A percentile compares a stretch with the other conserved stretches of the same genome.
Evolutionary conservation across 495 filamentous ascomycete genomes (phyloP).

Genomic region (Penicillium roqueforti): DNA sequence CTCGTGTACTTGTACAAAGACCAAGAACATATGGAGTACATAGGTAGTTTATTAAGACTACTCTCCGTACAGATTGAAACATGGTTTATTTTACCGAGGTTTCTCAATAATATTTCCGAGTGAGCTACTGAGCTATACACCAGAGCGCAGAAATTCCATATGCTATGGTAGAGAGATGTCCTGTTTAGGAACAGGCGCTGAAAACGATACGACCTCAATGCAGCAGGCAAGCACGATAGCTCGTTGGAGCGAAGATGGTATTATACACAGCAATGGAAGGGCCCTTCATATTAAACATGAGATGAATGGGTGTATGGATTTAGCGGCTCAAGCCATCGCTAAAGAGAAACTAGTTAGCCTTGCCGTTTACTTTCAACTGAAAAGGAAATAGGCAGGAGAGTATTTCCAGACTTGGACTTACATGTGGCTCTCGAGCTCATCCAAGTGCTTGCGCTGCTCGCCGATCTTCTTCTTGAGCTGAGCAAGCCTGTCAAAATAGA

Average conservation of each 20-base stretch:
- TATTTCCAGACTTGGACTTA: conserved; percentile 37
- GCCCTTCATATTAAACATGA: background rate
- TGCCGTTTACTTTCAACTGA: background rate
- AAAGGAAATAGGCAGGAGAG: background rate
- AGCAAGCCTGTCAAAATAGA: conserved; percentile 42
- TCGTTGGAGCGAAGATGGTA: conserved; percentile 2
- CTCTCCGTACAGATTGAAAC: background rate
- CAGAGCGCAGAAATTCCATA: background rate
- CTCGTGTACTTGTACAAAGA: background rate
- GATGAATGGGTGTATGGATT: background rate
- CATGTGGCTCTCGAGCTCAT: conserved; percentile 83
- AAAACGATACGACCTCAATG: background rate
- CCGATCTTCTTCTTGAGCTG: conserved; percentile 70
- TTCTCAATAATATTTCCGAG: background rate
- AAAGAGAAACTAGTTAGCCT: background rate
- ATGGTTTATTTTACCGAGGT: background rate
- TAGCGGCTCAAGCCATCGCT: conserved; percentile 8
- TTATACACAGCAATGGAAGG: conserved; percentile 4
- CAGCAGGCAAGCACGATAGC: background rate
- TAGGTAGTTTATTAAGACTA: background rate
- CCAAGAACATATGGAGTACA: too few relatives aligned
- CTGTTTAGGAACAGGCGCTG: background rate
- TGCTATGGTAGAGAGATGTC: background rate
- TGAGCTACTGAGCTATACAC: background rate
- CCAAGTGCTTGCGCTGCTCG: conserved; percentile 74